phyloP scores from a whole-genome alignment of 331 rosid species.

The Malus hybrid region DNA sequence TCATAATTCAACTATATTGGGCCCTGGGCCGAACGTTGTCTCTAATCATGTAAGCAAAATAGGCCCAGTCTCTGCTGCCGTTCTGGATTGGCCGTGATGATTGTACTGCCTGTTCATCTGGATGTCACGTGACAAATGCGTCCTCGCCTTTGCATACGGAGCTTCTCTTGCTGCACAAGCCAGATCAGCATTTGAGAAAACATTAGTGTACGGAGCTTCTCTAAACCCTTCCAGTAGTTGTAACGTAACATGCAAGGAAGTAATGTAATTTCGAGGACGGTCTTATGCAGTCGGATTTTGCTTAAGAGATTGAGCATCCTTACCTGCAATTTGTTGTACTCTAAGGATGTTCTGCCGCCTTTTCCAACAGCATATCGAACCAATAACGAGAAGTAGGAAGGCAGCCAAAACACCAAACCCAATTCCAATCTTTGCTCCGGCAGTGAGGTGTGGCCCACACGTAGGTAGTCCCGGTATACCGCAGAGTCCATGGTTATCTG shows the following conservation, averaged over 20 bases:
- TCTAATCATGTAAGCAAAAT: constrained; percentile 53
- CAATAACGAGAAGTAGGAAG: constrained; percentile 42
- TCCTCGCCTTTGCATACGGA: constrained; percentile 87
- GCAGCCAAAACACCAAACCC: constrained; percentile 45
- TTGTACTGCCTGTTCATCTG: constrained; percentile 75
- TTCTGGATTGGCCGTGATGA: constrained; percentile 53
- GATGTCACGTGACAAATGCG: constrained; percentile 74
- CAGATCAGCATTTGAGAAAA: neutral
- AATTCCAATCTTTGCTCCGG: constrained; percentile 66
- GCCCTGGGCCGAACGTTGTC: constrained; percentile 11
- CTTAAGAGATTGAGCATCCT: no score
- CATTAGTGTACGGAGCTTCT: no score
- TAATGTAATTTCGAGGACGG: neutral
- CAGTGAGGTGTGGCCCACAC: constrained; percentile 71
- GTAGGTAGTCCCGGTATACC: constrained; percentile 84
- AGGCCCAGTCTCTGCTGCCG: constrained; percentile 81
- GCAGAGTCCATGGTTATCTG: constrained; percentile 89
- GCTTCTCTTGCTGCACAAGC: constrained; percentile 78
- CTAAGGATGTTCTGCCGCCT: constrained; percentile 85
- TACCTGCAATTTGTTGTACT: constrained; percentile 42
- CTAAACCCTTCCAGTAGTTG: neutral
- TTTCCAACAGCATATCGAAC: constrained; percentile 85
- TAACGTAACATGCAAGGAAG: no score
- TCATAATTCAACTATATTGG: neutral
- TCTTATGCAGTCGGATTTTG: neutral